phyloP scores from a whole-genome alignment of 2,329 filamentous ascomycete genomes.

The Didymosphaeria variabile region DNA sequence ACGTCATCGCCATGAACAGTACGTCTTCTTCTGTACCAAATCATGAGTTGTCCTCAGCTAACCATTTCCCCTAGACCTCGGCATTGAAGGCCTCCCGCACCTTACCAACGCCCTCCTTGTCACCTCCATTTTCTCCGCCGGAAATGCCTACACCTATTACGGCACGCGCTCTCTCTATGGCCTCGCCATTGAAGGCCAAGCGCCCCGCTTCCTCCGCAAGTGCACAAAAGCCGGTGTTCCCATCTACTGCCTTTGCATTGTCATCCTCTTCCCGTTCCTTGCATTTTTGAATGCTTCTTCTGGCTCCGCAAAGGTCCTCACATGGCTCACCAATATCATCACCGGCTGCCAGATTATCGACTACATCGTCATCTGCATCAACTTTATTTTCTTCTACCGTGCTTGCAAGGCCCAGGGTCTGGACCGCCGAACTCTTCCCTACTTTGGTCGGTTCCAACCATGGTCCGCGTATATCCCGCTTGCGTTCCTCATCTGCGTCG shows the following conservation, averaged over 20 bases:
- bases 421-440: slow-evolving; percentile 56
- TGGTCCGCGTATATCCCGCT: slow-evolving; percentile 28
- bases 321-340: slow-evolving; percentile 76
- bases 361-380: slow-evolving; percentile 60
- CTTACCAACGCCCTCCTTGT: slow-evolving; percentile 64
- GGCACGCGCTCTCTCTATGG: slow-evolving; percentile 61
- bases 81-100: slow-evolving; percentile 62
- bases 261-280: slow-evolving; percentile 72
- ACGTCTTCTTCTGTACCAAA: background rate
- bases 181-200: slow-evolving; percentile 60
- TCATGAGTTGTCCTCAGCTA: no score
- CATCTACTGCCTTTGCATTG: slow-evolving; percentile 73
- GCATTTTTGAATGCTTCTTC: slow-evolving; percentile 77
- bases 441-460: slow-evolving; percentile 48
- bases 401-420: slow-evolving; percentile 57
- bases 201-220: slow-evolving; percentile 63
- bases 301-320: slow-evolving; percentile 71
- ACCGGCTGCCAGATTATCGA: slow-evolving; percentile 69
- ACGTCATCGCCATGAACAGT: slow-evolving; percentile 66
- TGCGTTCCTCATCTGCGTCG: slow-evolving; percentile 25
- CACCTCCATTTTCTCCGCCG: slow-evolving; percentile 62
- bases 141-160: slow-evolving; percentile 64
- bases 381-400: slow-evolving; percentile 65
- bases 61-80: slow-evolving; percentile 31
- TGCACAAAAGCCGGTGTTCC: slow-evolving; percentile 71